Percentiles rank a stretch among this genome's conserved stretches.
These are phyloP conservation scores for Lablab purpureus DNA, from an alignment of 306 rosid genomes.

Conservation along the genomic window DNA sequence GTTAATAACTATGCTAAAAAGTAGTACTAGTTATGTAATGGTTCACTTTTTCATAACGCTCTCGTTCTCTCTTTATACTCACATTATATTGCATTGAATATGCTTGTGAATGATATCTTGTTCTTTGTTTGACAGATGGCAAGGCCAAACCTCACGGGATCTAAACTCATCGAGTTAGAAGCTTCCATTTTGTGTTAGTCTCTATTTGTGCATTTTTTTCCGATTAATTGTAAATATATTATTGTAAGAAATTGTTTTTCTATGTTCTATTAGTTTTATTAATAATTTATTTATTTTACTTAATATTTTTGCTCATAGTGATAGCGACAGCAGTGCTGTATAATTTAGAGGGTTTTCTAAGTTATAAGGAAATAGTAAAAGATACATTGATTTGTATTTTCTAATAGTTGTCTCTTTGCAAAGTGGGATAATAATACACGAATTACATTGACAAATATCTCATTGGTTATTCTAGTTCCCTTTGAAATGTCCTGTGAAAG, in stretches of 20 bases:
- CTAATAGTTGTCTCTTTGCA: constrained; percentile 23
- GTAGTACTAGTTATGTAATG: neutral
- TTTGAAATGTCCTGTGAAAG: neutral
- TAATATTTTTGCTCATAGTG: constrained; percentile 50
- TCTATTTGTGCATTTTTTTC: constrained; percentile 53
- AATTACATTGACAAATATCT: neutral
- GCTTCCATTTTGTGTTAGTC: constrained; percentile 51
- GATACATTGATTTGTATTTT: constrained; percentile 42
- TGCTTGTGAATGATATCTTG: constrained; percentile 36
- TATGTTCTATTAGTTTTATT: constrained; percentile 40
- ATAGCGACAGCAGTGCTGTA: constrained; percentile 53
- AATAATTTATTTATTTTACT: constrained; percentile 38
- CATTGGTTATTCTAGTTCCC: constrained; percentile 17
- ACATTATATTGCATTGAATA: constrained; percentile 3
- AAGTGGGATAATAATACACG: constrained; percentile 27
- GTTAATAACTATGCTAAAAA: constrained; percentile 32
- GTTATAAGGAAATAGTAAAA: constrained; percentile 54
- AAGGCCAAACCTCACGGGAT: constrained; percentile 88
- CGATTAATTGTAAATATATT: constrained; percentile 80
- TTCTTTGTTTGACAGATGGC: constrained; percentile 84
- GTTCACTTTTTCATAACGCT: constrained; percentile 7
- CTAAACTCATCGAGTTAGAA: constrained; percentile 64
- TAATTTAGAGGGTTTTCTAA: constrained; percentile 58
- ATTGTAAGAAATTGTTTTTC: constrained; percentile 62
- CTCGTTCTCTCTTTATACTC: neutral